Percentiles rank a stretch among this genome's conserved stretches.
Evolutionary conservation across 176 grass and related monocot species (phyloP).

Genomic region (Bonia amplexicaulis): DNA sequence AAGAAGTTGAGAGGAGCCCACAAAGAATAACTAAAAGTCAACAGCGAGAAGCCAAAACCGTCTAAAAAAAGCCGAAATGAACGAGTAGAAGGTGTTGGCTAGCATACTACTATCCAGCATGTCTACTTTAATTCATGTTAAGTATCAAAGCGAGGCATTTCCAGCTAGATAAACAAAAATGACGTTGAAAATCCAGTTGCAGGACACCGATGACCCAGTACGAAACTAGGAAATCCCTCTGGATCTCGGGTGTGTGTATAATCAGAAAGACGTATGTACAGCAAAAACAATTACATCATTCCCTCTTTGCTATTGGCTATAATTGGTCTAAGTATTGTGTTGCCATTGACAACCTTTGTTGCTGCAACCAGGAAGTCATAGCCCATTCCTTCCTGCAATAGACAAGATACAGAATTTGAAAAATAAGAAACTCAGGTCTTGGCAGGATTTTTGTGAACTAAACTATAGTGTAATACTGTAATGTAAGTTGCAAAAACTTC

Average conservation of each 20-base stretch:
- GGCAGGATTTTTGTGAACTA: neutral
- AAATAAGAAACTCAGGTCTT: neutral
- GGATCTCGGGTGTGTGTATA: neutral
- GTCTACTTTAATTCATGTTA: too few relatives aligned
- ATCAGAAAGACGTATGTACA: neutral
- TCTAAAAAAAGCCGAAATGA: too few relatives aligned
- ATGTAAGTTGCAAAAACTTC: neutral
- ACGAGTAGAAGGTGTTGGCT: too few relatives aligned
- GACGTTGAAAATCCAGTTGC: too few relatives aligned
- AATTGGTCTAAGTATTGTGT: constrained; percentile 68
- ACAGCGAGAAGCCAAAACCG: too few relatives aligned
- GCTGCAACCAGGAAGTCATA: constrained; percentile 86
- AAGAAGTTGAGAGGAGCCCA: too few relatives aligned
- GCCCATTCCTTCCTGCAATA: constrained; percentile 77
- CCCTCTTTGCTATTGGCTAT: constrained; percentile 52
- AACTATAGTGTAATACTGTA: neutral
- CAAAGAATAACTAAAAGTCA: too few relatives aligned
- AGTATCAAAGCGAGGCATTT: too few relatives aligned
- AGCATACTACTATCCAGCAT: too few relatives aligned
- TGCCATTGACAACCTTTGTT: constrained; percentile 84
- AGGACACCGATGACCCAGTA: neutral
- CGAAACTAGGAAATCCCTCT: neutral
- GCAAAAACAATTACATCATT: constrained; percentile 14
- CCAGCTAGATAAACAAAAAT: too few relatives aligned
- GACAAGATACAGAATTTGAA: neutral